Conservation (phyloP, 208 protist species). For the Trichomonas tenax region DNA sequence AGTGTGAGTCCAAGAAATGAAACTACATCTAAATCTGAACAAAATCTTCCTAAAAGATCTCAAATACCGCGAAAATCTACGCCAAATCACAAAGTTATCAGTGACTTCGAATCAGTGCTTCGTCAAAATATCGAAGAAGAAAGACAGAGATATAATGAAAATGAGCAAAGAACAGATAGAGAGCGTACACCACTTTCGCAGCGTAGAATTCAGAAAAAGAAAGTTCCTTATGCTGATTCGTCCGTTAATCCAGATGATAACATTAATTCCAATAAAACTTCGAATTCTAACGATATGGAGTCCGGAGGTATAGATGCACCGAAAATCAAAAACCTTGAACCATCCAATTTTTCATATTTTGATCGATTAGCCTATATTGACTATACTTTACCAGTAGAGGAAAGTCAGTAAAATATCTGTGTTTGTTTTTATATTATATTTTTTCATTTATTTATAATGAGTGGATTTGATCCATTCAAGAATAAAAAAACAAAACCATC, state of each 20-base stretch:
- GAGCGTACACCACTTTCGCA: background rate
- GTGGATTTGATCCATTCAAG: too few relatives aligned
- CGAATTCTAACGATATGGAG: background rate
- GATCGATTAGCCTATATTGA: background rate
- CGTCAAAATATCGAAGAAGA: background rate
- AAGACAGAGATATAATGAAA: background rate
- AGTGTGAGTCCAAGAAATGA: too few relatives aligned
- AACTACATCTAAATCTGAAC: background rate
- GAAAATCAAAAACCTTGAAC: background rate
- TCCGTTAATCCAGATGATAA: background rate
- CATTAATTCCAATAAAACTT: background rate
- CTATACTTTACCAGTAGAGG: background rate
- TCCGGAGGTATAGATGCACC: background rate
- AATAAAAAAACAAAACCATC: too few relatives aligned
- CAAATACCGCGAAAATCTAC: background rate
- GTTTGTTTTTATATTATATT: background rate
- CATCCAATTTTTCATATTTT: background rate
- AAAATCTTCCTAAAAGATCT: background rate
- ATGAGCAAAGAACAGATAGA: background rate
- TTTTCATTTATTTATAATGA: too few relatives aligned
- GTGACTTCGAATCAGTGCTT: background rate
- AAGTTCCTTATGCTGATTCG: background rate
- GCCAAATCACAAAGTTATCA: background rate
- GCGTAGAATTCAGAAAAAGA: background rate
- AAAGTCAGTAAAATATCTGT: background rate